Evolutionary conservation across 179 eudicot species (phyloP).

Genomic region (Dionaea muscipula): DNA sequence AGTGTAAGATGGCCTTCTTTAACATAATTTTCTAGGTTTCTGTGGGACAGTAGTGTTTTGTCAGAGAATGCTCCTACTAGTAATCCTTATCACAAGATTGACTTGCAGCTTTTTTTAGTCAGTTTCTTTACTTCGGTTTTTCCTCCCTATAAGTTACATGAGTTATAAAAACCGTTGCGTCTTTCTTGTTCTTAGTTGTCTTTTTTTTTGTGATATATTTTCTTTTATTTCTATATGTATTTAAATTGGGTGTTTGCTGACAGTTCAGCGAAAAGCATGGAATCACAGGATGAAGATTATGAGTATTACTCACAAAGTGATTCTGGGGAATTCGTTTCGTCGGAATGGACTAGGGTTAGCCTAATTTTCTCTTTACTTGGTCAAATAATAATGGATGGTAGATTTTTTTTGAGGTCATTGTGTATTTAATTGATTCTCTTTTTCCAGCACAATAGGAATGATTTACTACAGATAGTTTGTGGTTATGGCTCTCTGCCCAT

Average conservation of each 20-base stretch:
- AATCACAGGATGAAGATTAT: slow-evolving; percentile 54
- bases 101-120: too few species aligned
- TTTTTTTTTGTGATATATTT: neutral
- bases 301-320: slow-evolving; percentile 35
- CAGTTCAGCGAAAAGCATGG: slow-evolving; percentile 77
- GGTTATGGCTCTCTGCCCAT: slow-evolving; percentile 52
- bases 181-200: slow-evolving; percentile 2
- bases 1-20: too few species aligned
- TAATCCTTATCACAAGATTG: too few species aligned
- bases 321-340: slow-evolving; percentile 43
- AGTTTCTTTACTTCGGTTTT: neutral
- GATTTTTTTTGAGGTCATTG: neutral
- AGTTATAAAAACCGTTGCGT: too few species aligned
- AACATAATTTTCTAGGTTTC: too few species aligned
- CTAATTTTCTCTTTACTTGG: slow-evolving; percentile 15
- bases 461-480: slow-evolving; percentile 65
- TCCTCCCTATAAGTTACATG: neutral
- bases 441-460: slow-evolving; percentile 68
- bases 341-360: slow-evolving; percentile 88
- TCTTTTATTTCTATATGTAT: slow-evolving; percentile 6
- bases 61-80: too few species aligned
- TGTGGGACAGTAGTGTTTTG: too few species aligned
- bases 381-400: too few species aligned
- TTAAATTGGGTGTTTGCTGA: slow-evolving; percentile 18
- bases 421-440: neutral